Percentiles rank a stretch among this genome's conserved stretches.
Conservation (phyloP, 1,284 basidiomycete species). For the Cutaneotrichosporon arboriforme region DNA sequence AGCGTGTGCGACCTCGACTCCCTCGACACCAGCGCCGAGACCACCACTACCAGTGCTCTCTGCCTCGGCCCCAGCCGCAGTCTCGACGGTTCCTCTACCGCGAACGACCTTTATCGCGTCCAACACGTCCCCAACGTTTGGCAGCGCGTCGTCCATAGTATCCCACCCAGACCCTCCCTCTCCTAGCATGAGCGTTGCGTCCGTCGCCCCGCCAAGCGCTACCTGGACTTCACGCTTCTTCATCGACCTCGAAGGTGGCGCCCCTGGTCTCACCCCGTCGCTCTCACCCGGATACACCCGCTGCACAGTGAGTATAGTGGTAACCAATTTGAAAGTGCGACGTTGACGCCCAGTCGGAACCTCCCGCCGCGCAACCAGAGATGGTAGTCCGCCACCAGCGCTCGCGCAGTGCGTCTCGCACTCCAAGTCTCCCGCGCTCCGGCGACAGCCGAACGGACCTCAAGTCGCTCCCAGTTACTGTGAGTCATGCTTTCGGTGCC, state of each 20-base stretch:
- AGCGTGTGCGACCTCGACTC: not conserved
- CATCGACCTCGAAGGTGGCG: conserved; percentile 8
- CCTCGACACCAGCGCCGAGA: not conserved
- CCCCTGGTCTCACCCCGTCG: conserved; percentile 4
- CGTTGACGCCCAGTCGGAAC: conserved; percentile 11
- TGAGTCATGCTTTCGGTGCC: conserved; percentile 4
- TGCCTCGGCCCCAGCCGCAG: not conserved
- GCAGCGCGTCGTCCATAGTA: no score
- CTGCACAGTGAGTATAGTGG: conserved; percentile 6
- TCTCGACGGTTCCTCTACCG: not conserved
- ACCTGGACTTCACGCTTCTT: conserved; percentile 10
- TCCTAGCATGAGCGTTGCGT: not conserved
- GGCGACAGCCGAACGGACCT: conserved; percentile 12
- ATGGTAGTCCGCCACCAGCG: conserved; percentile 7
- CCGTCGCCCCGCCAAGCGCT: not conserved
- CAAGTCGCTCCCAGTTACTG: conserved; percentile 17
- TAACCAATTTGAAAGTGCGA: not conserved
- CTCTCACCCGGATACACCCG: conserved; percentile 2
- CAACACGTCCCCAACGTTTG: not conserved
- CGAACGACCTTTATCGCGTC: not conserved
- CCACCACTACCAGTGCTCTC: not conserved
- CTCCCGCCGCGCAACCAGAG: conserved; percentile 6
- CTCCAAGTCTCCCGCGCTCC: conserved; percentile 10
- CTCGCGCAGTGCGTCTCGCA: conserved; percentile 12
- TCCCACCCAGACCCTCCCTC: not conserved